Base-by-base conservation (phyloP, 306 rosid species). In the Citrullus colocynthis region DNA sequence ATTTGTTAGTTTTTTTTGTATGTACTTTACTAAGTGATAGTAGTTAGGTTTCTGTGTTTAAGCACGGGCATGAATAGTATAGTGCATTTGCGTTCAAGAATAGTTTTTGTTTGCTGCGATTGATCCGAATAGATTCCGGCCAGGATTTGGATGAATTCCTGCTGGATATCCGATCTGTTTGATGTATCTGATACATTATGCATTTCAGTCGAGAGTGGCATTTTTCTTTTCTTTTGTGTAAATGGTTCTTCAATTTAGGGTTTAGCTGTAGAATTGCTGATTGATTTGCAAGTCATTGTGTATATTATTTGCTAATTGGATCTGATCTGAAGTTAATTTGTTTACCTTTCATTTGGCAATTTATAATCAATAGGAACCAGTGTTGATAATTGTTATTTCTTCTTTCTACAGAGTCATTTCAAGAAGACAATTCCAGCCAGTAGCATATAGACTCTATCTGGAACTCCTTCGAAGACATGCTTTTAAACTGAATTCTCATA, bases 391-490 rank as follows among this genome's bases (percentile, higher is more conserved):
- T 74, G 45, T 52, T 32, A 9, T 74, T 74, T 48, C 42, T 74
- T 74, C 61, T 72, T 75, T 82, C 78, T 76, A 52, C 91, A 95
- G 99, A 90, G 98, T 95, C 76, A 84, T 90, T 86, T 96, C 99
- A 59, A 83, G 87, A 74, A 84, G 99, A 80, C 85, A 80, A 77
- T 84, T 81, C 75, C 96, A 89, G 81, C 97, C 97, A 34, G 93
- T 81, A 17, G 97, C 97, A 3, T 92, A 90, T 80, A 87, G 99
- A 80, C 88, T 92, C 61, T 95, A 92, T 67, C 78, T 95, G 86
- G 99, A 95, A 78, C 93, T 95, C 30, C 84, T 92, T 77, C 90
- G 83, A 81, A 89, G 90, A 75, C 93, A 92, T 81, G 89, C 87
- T 62, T 95, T 90, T 81, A 74, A 85, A n/a, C 89, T 95, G 66